These are phyloP conservation scores for Colletotrichum lentis DNA, from an alignment of 2,329 filamentous ascomycete genomes.

Conservation along the genomic window DNA sequence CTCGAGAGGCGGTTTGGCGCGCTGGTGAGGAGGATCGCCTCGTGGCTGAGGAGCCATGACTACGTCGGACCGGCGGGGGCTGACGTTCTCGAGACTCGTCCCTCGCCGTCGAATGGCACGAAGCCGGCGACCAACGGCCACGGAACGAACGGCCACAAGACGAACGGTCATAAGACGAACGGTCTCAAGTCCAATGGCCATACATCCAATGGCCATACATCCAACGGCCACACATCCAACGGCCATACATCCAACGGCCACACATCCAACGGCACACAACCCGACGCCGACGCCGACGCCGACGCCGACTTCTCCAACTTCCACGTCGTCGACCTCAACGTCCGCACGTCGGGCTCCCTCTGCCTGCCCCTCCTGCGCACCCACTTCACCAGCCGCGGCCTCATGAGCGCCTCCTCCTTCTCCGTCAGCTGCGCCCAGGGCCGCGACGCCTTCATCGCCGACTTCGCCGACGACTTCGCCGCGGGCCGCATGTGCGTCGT, in stretches of 20 bases:
- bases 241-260: not conserved
- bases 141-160: constrained; percentile 7
- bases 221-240: not conserved
- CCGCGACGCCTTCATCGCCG: constrained; percentile 42
- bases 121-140: constrained; percentile 22
- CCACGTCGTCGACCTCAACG: constrained; percentile 48
- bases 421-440: constrained; percentile 41
- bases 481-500: constrained; percentile 44
- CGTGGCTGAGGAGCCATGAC: constrained; percentile 43
- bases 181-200: constrained; percentile 18
- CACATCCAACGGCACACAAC: too few relatives aligned
- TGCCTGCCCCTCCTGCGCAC: constrained; percentile 44
- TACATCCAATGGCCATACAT: not conserved
- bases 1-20: constrained; percentile 43
- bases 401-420: constrained; percentile 45
- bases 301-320: constrained; percentile 33
- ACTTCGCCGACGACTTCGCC: constrained; percentile 42
- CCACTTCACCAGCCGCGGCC: constrained; percentile 43
- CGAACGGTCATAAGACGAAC: not conserved
- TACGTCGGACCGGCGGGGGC: constrained; percentile 48
- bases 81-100: constrained; percentile 45
- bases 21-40: constrained; percentile 40
- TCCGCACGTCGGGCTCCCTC: constrained; percentile 47
- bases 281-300: not conserved
- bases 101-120: constrained; percentile 7